Evolutionary conservation across 176 grass and related monocot genomes (phyloP).

Genomic region (Rhynchospora pubera): DNA sequence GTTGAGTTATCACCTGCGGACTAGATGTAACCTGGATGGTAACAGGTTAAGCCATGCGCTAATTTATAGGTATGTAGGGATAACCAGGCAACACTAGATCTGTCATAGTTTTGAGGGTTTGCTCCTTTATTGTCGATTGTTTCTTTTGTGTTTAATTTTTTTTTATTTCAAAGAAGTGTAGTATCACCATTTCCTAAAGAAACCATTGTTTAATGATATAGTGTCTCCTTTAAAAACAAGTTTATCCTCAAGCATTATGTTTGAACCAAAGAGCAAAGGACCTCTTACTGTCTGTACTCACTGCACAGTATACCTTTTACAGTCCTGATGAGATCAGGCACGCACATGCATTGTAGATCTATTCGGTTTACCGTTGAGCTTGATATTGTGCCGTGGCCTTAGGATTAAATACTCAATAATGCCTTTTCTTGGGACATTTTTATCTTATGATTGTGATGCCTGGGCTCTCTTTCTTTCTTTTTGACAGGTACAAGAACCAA

Average conservation of each 20-base stretch:
- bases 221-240: too few relatives aligned
- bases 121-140: not conserved
- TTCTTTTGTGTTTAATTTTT: not conserved
- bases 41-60: too few relatives aligned
- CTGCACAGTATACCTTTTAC: not conserved
- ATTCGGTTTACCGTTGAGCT: not conserved
- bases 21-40: not conserved
- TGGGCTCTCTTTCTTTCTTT: constrained; percentile 27
- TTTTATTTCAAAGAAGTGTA: not conserved
- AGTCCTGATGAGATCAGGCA: not conserved
- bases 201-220: too few relatives aligned
- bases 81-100: not conserved
- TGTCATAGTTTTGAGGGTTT: not conserved
- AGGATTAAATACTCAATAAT: not conserved
- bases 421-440: not conserved
- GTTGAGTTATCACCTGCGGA: not conserved
- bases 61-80: not conserved
- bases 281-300: not conserved
- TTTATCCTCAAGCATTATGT: not conserved
- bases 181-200: not conserved
- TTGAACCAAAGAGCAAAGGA: not conserved
- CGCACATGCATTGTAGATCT: not conserved
- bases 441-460: not conserved
- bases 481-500: constrained; percentile 69
- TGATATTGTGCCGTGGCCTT: not conserved